Percentiles rank a stretch among this genome's conserved stretches.
Evolutionary conservation across 805 yeast species (phyloP).

Genomic region (Starmerella scarabaei): DNA sequence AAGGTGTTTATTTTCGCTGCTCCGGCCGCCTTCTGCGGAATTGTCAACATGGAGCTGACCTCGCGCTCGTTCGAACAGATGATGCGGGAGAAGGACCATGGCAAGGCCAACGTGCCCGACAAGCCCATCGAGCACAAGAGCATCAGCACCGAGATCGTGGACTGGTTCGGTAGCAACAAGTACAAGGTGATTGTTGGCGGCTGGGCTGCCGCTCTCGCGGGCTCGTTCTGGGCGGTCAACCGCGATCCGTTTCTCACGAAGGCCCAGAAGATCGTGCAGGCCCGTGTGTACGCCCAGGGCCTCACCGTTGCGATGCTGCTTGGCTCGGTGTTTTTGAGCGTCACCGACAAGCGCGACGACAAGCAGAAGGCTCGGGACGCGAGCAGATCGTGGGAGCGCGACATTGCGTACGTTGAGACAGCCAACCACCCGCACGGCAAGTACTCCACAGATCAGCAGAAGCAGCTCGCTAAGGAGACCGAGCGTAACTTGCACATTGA

Average conservation of each 20-base stretch:
- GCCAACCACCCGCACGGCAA: conserved; percentile 15
- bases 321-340: conserved; percentile 29
- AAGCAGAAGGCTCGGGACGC: conserved; percentile 7
- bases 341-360: conserved; percentile 4
- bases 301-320: conserved; percentile 59
- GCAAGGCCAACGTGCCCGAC: not conserved
- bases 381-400: conserved; percentile 20
- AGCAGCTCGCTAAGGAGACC: not conserved
- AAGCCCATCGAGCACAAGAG: conserved; percentile 1
- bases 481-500: not conserved
- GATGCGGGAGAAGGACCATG: conserved; percentile 35
- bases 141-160: conserved; percentile 1
- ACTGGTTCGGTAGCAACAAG: conserved; percentile 15
- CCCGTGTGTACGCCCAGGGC: conserved; percentile 87
- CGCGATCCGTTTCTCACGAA: conserved; percentile 61
- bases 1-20: conserved; percentile 51
- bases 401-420: conserved; percentile 17
- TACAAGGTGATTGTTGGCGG: conserved; percentile 45
- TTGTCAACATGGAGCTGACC: conserved; percentile 58
- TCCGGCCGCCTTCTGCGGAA: conserved; percentile 51
- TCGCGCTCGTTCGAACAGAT: conserved; percentile 53
- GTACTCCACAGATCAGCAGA: not conserved
- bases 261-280: conserved; percentile 74
- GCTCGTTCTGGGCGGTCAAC: conserved; percentile 65
- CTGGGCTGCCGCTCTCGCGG: conserved; percentile 74